Evolutionary conservation across 2,329 filamentous ascomycete species (phyloP).

Genomic region (Westerdykella aurantiaca): DNA sequence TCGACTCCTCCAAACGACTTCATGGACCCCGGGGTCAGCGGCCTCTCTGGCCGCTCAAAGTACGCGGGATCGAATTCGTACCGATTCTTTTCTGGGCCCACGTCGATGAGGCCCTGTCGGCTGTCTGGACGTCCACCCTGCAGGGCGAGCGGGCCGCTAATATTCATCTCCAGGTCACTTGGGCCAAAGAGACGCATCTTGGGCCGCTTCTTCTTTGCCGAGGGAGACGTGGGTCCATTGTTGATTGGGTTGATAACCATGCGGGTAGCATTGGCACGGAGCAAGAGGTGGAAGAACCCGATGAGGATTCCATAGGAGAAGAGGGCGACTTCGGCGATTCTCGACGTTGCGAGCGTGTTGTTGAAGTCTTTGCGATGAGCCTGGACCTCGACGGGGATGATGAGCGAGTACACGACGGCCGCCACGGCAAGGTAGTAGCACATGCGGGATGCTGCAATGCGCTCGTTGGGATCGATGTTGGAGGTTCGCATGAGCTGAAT

Average conservation of each 20-base stretch:
- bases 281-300: slow-evolving; percentile 60
- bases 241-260: slow-evolving; percentile 48
- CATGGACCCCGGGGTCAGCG: slow-evolving; percentile 24
- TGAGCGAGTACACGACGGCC: slow-evolving; percentile 48
- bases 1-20: slow-evolving; percentile 26
- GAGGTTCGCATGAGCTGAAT: slow-evolving; percentile 51
- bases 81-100: slow-evolving; percentile 35
- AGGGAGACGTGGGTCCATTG: slow-evolving; percentile 37
- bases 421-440: slow-evolving; percentile 60
- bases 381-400: slow-evolving; percentile 59
- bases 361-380: slow-evolving; percentile 42
- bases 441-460: slow-evolving; percentile 62
- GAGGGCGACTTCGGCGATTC: slow-evolving; percentile 60
- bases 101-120: slow-evolving; percentile 32
- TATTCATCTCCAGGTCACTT: slow-evolving; percentile 39
- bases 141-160: slow-evolving; percentile 34
- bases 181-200: slow-evolving; percentile 46
- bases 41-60: slow-evolving; percentile 28
- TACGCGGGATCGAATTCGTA: slow-evolving; percentile 31
- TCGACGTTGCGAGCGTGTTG: slow-evolving; percentile 49
- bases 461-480: slow-evolving; percentile 53
- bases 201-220: slow-evolving; percentile 43
- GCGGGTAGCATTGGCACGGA: slow-evolving; percentile 57
- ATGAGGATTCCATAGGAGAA: slow-evolving; percentile 62
- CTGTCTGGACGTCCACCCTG: slow-evolving; percentile 31